Conservation (phyloP, 1,284 basidiomycete species). For the Sporisorium exsertum region DNA sequence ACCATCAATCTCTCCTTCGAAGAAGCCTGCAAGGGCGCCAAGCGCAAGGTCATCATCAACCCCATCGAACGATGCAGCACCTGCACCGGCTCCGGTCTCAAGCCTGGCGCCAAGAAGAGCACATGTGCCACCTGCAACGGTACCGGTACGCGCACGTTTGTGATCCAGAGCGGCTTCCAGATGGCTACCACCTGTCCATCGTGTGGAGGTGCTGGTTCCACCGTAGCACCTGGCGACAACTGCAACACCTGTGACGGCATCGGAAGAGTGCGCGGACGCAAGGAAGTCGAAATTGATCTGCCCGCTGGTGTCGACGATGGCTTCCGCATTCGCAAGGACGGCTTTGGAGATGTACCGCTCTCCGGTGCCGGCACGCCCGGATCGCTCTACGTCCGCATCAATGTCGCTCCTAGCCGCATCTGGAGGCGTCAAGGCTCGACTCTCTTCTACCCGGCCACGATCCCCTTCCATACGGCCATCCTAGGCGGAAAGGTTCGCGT, state of each 20-base stretch:
- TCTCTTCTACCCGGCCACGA: slow-evolving; percentile 88
- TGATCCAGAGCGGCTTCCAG: slow-evolving; percentile 93
- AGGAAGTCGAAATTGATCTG: slow-evolving; percentile 84
- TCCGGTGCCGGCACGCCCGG: slow-evolving; percentile 77
- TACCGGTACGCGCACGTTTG: slow-evolving; percentile 87
- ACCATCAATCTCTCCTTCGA: slow-evolving; percentile 84
- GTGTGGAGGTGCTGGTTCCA: slow-evolving; percentile 86
- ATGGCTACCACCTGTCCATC: slow-evolving; percentile 91
- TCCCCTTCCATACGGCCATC: slow-evolving; percentile 91
- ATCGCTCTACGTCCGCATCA: slow-evolving; percentile 88
- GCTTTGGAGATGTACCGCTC: slow-evolving; percentile 86
- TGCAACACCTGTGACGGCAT: slow-evolving; percentile 87
- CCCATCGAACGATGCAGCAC: slow-evolving; percentile 86
- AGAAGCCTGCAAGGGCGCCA: slow-evolving; percentile 92
- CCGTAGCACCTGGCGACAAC: slow-evolving; percentile 81
- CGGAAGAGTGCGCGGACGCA: slow-evolving; percentile 85
- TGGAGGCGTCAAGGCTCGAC: slow-evolving; percentile 94
- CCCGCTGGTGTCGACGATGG: slow-evolving; percentile 90
- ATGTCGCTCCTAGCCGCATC: slow-evolving; percentile 82
- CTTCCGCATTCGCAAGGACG: slow-evolving; percentile 87
- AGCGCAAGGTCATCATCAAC: slow-evolving; percentile 80
- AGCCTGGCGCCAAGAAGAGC: slow-evolving; percentile 83
- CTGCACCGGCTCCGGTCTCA: slow-evolving; percentile 89
- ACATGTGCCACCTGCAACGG: slow-evolving; percentile 87
- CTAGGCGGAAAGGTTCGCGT: slow-evolving; percentile 92